Evolutionary conservation across 768 basidiomycete species (phyloP), one percentile per base, ranked within the genome.

Genomic region (Podaxis sp.): DNA sequence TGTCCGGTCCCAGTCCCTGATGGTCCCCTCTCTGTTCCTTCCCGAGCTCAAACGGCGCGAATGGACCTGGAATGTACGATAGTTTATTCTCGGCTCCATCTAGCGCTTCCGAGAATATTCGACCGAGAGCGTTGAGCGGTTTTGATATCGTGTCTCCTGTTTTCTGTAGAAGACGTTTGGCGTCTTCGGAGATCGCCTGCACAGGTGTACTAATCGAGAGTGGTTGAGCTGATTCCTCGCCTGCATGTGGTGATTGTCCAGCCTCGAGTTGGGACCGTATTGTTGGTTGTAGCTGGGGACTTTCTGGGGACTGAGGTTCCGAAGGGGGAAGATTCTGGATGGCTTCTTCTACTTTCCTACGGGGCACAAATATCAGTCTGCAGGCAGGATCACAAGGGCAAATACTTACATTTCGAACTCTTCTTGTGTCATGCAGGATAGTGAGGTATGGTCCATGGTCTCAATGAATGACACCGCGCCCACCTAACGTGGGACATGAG

Each of bases 401-500:
- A 27, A 27, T 51, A 64, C 77, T 44, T 68, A 89, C 88, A 74
- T 78, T 70, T 98, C 97, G 61, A 99, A 99, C 63, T 98, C 93
- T 47, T 90, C 89, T 70, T 94, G 91, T 0, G 91, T 85, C 63
- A 98, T 98, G 66, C 91, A 89, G n/a, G 94, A 96, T 46, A 99
- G 76, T 6, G 91, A 91, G 0, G 93, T 89, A 61, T 95, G 91
- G 70, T 98, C 97, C 93, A 99, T 95, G 0, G 94, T 92, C 74
- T 99, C 97, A 63, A 99, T 95, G 71, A 98, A 99, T 1, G 93
- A 91, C 37, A 98, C 92, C 1, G 97, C 94, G 3, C 94, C 97
- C 85, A 90, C 95, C 94, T 98, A 63, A 6, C 4, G 3, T 18
- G 36, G 10, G 25, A 57, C 53, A 47, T 46, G 27, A 9, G 18